Evolutionary conservation across 1,284 basidiomycete genomes (phyloP).

Genomic region (Testicularia cyperi): DNA sequence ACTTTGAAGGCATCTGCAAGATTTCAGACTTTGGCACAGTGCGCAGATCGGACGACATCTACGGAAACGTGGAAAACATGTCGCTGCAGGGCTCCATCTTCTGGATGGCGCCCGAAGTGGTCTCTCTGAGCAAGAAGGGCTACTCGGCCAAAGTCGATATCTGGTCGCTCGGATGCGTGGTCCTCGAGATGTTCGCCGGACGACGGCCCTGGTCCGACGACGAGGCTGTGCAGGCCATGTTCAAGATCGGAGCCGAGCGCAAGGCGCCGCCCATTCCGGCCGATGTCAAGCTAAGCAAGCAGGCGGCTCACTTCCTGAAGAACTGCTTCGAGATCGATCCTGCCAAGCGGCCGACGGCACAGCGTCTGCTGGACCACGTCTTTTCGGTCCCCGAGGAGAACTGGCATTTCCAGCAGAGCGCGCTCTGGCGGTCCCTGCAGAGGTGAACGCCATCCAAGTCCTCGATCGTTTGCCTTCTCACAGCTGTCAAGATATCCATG

Average conservation of each 20-base stretch:
- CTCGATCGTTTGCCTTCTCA: too few relatives aligned
- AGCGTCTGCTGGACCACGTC: slow-evolving; percentile 77
- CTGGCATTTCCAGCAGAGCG: slow-evolving; percentile 48
- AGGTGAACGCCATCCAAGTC: not conserved
- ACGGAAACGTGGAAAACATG: slow-evolving; percentile 74
- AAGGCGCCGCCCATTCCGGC: slow-evolving; percentile 84
- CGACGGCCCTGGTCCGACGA: slow-evolving; percentile 87
- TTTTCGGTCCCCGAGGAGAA: slow-evolving; percentile 66
- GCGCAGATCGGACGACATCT: slow-evolving; percentile 68
- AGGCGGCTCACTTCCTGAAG: slow-evolving; percentile 81
- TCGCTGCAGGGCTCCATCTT: slow-evolving; percentile 93
- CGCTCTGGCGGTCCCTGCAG: slow-evolving; percentile 29
- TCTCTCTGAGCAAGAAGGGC: slow-evolving; percentile 73
- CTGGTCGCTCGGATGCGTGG: slow-evolving; percentile 96
- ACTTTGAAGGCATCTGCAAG: slow-evolving; percentile 89
- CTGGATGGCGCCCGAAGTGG: slow-evolving; percentile 98
- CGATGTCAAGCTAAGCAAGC: slow-evolving; percentile 72
- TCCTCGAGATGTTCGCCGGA: slow-evolving; percentile 97
- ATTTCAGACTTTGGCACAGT: slow-evolving; percentile 85
- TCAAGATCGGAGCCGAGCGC: slow-evolving; percentile 82
- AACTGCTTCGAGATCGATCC: slow-evolving; percentile 91
- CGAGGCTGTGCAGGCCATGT: slow-evolving; percentile 88
- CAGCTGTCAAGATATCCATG: too few relatives aligned
- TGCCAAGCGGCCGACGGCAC: slow-evolving; percentile 78
- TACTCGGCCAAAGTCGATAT: slow-evolving; percentile 98